These are phyloP conservation scores for Buddleja alternifolia DNA, from an alignment of 257 asterid genomes.

Conservation along the genomic window DNA sequence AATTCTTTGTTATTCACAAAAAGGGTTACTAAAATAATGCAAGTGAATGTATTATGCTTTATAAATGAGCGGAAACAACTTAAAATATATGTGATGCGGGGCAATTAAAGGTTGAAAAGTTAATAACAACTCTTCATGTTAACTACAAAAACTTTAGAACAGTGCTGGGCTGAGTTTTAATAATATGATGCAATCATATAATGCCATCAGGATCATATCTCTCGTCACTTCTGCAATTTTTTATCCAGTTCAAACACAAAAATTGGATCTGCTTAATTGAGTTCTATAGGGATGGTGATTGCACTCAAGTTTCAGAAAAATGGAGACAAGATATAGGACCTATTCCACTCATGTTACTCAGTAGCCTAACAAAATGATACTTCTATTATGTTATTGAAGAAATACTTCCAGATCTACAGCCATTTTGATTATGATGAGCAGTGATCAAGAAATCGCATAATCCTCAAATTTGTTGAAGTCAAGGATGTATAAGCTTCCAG, in stretches of 20 bases:
- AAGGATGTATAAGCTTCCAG: not conserved
- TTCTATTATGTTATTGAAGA: not conserved
- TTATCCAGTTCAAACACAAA: not conserved
- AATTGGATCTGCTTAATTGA: not conserved
- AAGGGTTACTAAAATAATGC: not conserved
- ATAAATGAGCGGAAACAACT: not conserved
- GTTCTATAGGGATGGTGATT: not conserved
- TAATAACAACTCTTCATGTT: not conserved
- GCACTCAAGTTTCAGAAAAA: not conserved
- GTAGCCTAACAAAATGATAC: not conserved
- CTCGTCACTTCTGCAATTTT: not conserved
- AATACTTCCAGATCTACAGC: conserved; percentile 7
- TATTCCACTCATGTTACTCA: not conserved
- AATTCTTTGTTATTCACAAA: not conserved
- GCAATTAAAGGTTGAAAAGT: not conserved
- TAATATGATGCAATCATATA: not conserved
- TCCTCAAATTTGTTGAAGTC: not conserved
- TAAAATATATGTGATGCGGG: not conserved
- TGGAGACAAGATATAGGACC: not conserved
- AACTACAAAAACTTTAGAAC: not conserved
- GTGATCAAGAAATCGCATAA: not conserved
- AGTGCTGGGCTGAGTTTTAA: not conserved
- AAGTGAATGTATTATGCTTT: not conserved
- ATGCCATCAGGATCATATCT: not conserved
- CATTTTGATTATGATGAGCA: not conserved